Percentiles rank a stretch among this genome's conserved stretches.
These are phyloP conservation scores for Didymella segeticola DNA, from an alignment of 2,329 filamentous ascomycete genomes.

Conservation along the genomic window DNA sequence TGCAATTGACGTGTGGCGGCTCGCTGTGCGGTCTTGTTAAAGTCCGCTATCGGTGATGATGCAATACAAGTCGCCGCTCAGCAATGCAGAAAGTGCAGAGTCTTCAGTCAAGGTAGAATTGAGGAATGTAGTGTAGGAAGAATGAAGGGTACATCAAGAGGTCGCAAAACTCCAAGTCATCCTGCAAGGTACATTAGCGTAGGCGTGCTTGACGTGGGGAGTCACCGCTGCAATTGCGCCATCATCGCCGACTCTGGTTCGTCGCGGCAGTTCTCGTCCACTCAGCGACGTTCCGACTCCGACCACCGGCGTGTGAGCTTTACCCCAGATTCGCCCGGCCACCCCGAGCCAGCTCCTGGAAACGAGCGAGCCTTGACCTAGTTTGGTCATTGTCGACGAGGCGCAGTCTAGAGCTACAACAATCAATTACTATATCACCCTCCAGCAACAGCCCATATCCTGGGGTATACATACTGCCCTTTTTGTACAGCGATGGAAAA, in stretches of 20 bases:
- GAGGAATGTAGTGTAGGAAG: neutral
- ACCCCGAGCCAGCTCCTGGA: conserved; percentile 8
- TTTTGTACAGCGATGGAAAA: conserved; percentile 2
- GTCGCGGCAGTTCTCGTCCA: conserved; percentile 32
- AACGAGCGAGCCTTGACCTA: neutral
- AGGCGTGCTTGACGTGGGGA: conserved; percentile 29
- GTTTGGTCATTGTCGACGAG: neutral
- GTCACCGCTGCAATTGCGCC: conserved; percentile 47
- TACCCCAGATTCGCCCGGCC: conserved; percentile 29
- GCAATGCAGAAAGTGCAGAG: neutral
- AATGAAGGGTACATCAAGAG: conserved; percentile 7
- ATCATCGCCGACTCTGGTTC: conserved; percentile 31
- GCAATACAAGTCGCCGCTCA: conserved; percentile 12
- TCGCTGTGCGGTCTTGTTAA: neutral
- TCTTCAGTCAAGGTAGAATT: neutral
- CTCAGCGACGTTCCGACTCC: conserved; percentile 29
- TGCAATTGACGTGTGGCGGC: conserved; percentile 27
- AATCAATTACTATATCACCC: neutral
- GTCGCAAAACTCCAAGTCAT: conserved; percentile 18
- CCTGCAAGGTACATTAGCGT: conserved; percentile 34
- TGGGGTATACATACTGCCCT: conserved; percentile 1
- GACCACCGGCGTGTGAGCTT: conserved; percentile 25
- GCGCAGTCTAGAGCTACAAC: neutral
- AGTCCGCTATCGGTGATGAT: conserved; percentile 13
- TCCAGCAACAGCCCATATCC: neutral